A percentile compares a stretch with the other conserved stretches of the same genome.
Evolutionary conservation across 768 basidiomycete genomes (phyloP).

Genomic region (Lactifluus volemus): DNA sequence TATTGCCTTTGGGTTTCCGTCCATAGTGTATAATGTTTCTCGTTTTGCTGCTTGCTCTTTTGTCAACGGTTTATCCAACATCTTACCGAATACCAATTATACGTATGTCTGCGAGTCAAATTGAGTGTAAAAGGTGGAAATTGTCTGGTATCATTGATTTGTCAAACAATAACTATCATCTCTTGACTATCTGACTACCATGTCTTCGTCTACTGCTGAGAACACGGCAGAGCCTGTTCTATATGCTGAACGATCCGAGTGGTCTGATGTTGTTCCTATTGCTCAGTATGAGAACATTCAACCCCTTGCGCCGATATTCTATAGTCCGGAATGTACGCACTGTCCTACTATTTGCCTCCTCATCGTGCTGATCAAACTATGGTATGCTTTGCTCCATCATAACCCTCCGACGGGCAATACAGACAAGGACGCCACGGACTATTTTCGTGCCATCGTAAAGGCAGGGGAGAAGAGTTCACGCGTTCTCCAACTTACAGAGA

Average conservation of each 20-base stretch:
- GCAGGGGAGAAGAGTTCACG: constrained; percentile 69
- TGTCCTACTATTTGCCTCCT: not conserved
- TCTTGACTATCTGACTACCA: not conserved
- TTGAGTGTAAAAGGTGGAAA: not conserved
- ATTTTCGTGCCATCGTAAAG: constrained; percentile 81
- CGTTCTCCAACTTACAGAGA: constrained; percentile 81
- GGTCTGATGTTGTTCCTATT: constrained; percentile 73
- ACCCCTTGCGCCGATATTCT: constrained; percentile 89
- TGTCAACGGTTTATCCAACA: not conserved
- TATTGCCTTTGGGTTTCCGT: not conserved
- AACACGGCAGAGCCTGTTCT: constrained; percentile 22
- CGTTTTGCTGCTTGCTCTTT: constrained; percentile 11
- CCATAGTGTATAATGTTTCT: constrained; percentile 16
- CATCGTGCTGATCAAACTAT: constrained; percentile 18
- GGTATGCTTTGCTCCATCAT: constrained; percentile 4
- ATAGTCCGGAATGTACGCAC: constrained; percentile 74
- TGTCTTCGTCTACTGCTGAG: not conserved
- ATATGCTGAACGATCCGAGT: constrained; percentile 60
- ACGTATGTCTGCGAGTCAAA: not conserved
- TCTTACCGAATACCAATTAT: not conserved
- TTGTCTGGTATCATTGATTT: not conserved
- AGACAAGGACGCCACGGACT: constrained; percentile 92
- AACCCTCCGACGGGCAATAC: constrained; percentile 4
- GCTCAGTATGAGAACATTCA: constrained; percentile 70
- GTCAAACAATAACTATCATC: not conserved